Percentiles rank a stretch among this genome's conserved stretches.
Conservation (phyloP, 148 eudicot species). For the Camellia granthamiana region DNA sequence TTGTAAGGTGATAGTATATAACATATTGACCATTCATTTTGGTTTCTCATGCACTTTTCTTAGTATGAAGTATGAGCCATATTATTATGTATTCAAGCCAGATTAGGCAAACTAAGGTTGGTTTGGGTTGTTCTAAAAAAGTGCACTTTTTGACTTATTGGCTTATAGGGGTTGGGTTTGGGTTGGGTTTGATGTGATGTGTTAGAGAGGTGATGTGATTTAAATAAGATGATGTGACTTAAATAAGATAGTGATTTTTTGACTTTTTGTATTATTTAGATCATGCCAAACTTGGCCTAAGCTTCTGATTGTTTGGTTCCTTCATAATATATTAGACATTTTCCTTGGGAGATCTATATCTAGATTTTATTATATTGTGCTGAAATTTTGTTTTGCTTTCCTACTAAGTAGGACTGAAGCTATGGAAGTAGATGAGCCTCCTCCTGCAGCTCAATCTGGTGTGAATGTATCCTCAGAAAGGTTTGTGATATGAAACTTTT, state of each 20-base stretch:
- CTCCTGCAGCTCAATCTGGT: conserved; percentile 49
- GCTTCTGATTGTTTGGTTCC: not conserved
- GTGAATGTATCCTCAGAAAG: conserved; percentile 52
- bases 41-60: not conserved
- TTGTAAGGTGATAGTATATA: too few species aligned
- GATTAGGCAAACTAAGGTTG: not conserved
- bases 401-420: conserved; percentile 38
- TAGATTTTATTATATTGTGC: not conserved
- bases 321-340: not conserved
- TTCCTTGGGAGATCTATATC: not conserved
- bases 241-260: too few species aligned
- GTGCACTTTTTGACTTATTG: too few species aligned
- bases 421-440: conserved; percentile 84
- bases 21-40: not conserved
- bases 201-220: too few species aligned
- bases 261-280: too few species aligned
- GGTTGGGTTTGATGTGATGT: too few species aligned
- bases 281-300: too few species aligned
- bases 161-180: too few species aligned
- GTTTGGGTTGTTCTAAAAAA: too few species aligned
- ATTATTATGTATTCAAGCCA: not conserved
- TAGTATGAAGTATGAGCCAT: not conserved
- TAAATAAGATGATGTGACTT: too few species aligned
- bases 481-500: conserved; percentile 18
- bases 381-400: conserved; percentile 9